Base-by-base conservation (phyloP, 768 basidiomycete species). In the Cystoderma amianthinum region DNA sequence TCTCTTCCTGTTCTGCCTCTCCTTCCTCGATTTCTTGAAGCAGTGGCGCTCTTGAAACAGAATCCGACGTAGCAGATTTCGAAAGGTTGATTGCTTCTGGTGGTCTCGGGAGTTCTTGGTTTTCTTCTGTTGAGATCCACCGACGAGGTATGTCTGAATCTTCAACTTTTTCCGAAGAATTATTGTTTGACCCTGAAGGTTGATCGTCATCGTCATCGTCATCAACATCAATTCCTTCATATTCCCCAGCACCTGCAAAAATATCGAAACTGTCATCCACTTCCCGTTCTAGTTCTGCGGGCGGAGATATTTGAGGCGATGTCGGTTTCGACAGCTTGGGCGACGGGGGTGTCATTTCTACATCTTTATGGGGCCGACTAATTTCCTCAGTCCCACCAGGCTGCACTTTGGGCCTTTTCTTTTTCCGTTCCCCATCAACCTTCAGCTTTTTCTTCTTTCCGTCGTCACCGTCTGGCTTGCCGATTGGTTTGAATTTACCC, bases 181-280 rank as follows among this genome's bases (percentile, higher is more conserved):
- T 49, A 2, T 34, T 44, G 18, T 54, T 58, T n/a, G n/a, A n/a
- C n/a, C n/a, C n/a, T n/a, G n/a, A n/a, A n/a, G n/a, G n/a, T n/a
- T 53, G 51, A 3, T 64, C 69, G 10, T 72, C 70, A 4, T 71
- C 70, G 22, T 73, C 78, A 15, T 77, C 73, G 16, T 68, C 78
- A 3, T 63, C 74, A 3, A 76, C 48, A 35, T 77, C 72, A 5
- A 85, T 56, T 1, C 86, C 86, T 39, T 83, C 72, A 54, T 94
- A 96, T 37, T 89, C 88, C 6, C 83, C 91, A 3, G 78, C 87
- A 40, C 67, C 92, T 2, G 79, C 85, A 56, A 96, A 96, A 32
- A 96, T 94, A 54, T 95, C 86, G 32, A 89, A 74, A 39, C 89
- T 79, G 15, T 78, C 79, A n/a, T 63, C 57, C 5, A 65, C 60